Evolutionary conservation across 139 green algal genomes (phyloP).

Genomic region (Chlamydomonas schloesseri): DNA sequence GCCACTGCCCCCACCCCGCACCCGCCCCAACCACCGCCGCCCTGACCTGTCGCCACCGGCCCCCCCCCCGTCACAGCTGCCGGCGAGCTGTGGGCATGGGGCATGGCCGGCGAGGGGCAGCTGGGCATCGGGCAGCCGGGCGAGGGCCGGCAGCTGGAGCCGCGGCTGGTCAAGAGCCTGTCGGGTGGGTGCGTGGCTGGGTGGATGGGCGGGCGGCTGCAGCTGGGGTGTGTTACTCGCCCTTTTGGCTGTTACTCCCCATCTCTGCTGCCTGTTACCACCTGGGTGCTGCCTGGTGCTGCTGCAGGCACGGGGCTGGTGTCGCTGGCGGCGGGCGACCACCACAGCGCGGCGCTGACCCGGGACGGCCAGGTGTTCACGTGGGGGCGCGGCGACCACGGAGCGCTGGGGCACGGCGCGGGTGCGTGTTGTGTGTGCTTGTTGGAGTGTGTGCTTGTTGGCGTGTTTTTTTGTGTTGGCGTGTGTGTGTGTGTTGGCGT

Average conservation of each 20-base stretch:
- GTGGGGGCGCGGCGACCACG: conserved; percentile 56
- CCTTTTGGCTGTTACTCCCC: too few species aligned
- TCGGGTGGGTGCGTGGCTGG: conserved; percentile 29
- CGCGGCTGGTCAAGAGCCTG: conserved; percentile 60
- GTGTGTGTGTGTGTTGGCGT: too few species aligned
- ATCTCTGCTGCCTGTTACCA: too few species aligned
- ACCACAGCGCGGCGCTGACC: conserved; percentile 62
- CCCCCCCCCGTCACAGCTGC: conserved; percentile 21
- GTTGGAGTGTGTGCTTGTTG: too few species aligned
- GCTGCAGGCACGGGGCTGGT: conserved; percentile 33
- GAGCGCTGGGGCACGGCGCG: conserved; percentile 59
- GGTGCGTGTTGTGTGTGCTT: not conserved
- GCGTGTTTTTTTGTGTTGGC: too few species aligned
- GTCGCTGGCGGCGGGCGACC: conserved; percentile 51
- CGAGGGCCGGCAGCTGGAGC: conserved; percentile 47
- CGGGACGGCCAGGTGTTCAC: conserved; percentile 43
- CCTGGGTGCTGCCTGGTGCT: too few species aligned
- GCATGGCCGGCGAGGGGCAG: conserved; percentile 55
- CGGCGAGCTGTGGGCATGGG: conserved; percentile 67
- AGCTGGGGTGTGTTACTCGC: too few species aligned
- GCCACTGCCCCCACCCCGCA: too few species aligned
- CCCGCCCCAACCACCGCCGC: too few species aligned
- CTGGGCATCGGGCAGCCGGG: conserved; percentile 54
- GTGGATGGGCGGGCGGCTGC: not conserved
- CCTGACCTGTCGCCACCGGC: not conserved